Percentiles rank a stretch among this genome's conserved stretches.
Conservation (phyloP, 805 yeast genomes). For the Nakazawaea holstii region DNA sequence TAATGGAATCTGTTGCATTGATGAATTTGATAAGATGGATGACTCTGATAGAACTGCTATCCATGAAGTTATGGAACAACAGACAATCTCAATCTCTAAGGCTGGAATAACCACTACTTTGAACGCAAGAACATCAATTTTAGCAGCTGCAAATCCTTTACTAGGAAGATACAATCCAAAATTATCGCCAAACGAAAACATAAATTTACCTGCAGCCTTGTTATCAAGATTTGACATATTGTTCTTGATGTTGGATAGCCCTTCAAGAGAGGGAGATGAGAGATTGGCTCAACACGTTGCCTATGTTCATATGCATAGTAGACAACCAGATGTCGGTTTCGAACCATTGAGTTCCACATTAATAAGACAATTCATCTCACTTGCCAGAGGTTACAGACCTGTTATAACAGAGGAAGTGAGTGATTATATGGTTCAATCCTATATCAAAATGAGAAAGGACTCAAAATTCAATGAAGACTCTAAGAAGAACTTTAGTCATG, state of each 20-base stretch:
- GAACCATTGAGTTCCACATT: constrained; percentile 74
- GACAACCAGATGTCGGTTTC: constrained; percentile 73
- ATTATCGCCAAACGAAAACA: constrained; percentile 89
- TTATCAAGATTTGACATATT: constrained; percentile 90
- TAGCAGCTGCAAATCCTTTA: constrained; percentile 98
- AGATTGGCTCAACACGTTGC: constrained; percentile 91
- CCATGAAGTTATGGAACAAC: constrained; percentile 99
- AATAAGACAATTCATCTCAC: constrained; percentile 81
- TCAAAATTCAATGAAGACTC: constrained; percentile 76
- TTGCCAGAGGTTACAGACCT: constrained; percentile 83
- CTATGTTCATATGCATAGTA: constrained; percentile 89
- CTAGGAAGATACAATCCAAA: constrained; percentile 92
- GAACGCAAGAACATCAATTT: constrained; percentile 90
- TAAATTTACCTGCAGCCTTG: constrained; percentile 93
- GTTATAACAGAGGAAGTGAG: constrained; percentile 78
- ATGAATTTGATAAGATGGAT: constrained; percentile 99
- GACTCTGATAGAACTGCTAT: constrained; percentile 95
- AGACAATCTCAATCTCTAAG: constrained; percentile 93
- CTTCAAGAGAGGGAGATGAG: constrained; percentile 74
- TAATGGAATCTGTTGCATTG: constrained; percentile 97
- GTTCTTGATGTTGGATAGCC: constrained; percentile 81
- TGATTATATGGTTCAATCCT: constrained; percentile 78
- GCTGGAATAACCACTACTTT: constrained; percentile 96
- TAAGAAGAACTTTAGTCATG: constrained; percentile 76
- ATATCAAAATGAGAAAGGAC: constrained; percentile 90